A percentile compares a stretch with the other conserved stretches of the same genome.
Evolutionary conservation across 2,329 filamentous ascomycete species (phyloP).

Genomic region (Ambrosiella beaveri): DNA sequence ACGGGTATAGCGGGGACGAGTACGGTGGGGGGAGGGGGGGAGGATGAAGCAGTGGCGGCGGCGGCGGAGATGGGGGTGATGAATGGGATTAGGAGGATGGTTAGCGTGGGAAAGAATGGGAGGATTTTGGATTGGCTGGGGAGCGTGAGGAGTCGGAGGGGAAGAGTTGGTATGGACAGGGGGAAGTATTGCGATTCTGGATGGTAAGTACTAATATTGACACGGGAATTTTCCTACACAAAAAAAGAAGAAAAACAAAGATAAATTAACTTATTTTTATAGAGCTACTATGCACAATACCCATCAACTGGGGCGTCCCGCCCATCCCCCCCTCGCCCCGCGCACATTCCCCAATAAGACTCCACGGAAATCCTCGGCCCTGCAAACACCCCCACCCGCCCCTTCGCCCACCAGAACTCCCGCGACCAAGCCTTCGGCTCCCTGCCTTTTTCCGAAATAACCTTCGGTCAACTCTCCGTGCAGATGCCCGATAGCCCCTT

Average conservation of each 20-base stretch:
- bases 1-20: too few species aligned
- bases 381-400: not conserved
- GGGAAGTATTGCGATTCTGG: not conserved
- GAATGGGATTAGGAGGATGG: not conserved
- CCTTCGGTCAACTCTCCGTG: not conserved
- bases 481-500: constrained; percentile 7
- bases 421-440: constrained; percentile 7
- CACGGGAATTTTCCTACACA: too few species aligned
- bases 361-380: not conserved
- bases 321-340: not conserved
- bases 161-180: not conserved
- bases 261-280: not conserved
- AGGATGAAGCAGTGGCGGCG: not conserved
- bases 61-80: not conserved
- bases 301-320: not conserved
- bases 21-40: too few species aligned
- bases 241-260: too few species aligned
- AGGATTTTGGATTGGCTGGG: constrained; percentile 5
- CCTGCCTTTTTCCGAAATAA: constrained; percentile 1
- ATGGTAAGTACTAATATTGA: not conserved
- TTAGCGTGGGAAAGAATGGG: not conserved
- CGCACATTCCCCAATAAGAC: not conserved
- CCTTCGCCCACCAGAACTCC: not conserved
- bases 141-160: not conserved
- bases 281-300: not conserved